Evolutionary conservation across 176 grass and related monocot genomes (phyloP).

Genomic region (Rhynchospora pubera): DNA sequence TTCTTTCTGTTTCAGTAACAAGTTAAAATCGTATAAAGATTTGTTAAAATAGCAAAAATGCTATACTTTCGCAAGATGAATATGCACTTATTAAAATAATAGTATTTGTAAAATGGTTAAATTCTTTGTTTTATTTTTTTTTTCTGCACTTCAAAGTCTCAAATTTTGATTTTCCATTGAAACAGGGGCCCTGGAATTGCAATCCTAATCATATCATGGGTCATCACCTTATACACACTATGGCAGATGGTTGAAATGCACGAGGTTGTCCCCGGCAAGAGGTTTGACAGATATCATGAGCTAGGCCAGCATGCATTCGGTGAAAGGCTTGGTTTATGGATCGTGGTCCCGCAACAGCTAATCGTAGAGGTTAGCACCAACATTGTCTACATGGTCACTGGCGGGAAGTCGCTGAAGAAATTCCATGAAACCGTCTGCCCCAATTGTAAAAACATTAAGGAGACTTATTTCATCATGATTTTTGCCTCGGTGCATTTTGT

Average conservation of each 20-base stretch:
- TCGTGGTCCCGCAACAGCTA: slow-evolving; percentile 74
- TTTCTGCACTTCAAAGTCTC: background rate
- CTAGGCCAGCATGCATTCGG: slow-evolving; percentile 70
- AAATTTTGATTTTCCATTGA: background rate
- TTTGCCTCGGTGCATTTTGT: slow-evolving; percentile 68
- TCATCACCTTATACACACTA: slow-evolving; percentile 79
- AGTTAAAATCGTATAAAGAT: background rate
- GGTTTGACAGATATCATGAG: slow-evolving; percentile 79
- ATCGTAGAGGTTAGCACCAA: slow-evolving; percentile 58
- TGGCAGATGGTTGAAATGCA: slow-evolving; percentile 86
- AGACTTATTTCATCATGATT: slow-evolving; percentile 77
- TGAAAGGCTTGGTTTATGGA: slow-evolving; percentile 59
- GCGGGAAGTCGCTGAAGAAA: slow-evolving; percentile 61
- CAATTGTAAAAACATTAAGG: slow-evolving; percentile 34
- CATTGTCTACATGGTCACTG: slow-evolving; percentile 83
- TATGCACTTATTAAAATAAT: no score
- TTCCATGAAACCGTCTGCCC: slow-evolving; percentile 27
- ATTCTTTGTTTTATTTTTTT: background rate
- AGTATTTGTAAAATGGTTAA: no score
- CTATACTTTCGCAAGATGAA: no score
- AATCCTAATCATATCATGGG: slow-evolving; percentile 53
- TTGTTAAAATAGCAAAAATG: no score
- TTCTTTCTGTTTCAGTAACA: background rate
- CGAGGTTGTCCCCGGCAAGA: slow-evolving; percentile 77
- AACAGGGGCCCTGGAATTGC: slow-evolving; percentile 41